phyloP scores from a whole-genome alignment of 306 rosid genomes.

The Prunus davidiana region DNA sequence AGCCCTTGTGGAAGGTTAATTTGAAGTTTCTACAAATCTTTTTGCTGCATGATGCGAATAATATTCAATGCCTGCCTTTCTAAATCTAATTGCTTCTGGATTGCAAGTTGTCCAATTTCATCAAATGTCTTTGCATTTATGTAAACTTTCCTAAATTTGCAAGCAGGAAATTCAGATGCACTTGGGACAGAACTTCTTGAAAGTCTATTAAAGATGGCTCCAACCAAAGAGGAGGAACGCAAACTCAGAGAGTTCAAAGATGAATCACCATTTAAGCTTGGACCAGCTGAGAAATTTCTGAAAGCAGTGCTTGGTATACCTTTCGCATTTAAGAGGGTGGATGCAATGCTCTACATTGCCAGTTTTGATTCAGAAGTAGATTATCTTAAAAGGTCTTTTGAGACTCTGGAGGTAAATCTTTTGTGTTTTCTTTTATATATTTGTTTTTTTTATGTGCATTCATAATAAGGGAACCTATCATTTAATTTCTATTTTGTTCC shows the following conservation, averaged over 20 bases:
- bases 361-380: constrained; percentile 91
- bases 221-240: constrained; percentile 73
- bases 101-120: neutral
- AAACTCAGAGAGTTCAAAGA: constrained; percentile 72
- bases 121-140: neutral
- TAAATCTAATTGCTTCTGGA: neutral
- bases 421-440: neutral
- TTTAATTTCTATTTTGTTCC: neutral
- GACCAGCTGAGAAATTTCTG: constrained; percentile 92
- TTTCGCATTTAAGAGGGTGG: constrained; percentile 84
- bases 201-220: constrained; percentile 89
- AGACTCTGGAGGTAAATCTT: constrained; percentile 64
- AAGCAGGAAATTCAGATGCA: constrained; percentile 67
- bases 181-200: constrained; percentile 85
- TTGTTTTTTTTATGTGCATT: neutral
- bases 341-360: constrained; percentile 87
- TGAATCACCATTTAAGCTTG: constrained; percentile 78
- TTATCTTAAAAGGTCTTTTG: constrained; percentile 66
- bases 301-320: constrained; percentile 83
- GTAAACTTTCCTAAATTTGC: constrained; percentile 4
- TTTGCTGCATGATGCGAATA: neutral
- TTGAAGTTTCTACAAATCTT: neutral
- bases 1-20: constrained; percentile 70
- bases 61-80: neutral
- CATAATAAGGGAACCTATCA: neutral